phyloP scores from a whole-genome alignment of 176 grass and related monocot genomes.

The Triticum monococcum region DNA sequence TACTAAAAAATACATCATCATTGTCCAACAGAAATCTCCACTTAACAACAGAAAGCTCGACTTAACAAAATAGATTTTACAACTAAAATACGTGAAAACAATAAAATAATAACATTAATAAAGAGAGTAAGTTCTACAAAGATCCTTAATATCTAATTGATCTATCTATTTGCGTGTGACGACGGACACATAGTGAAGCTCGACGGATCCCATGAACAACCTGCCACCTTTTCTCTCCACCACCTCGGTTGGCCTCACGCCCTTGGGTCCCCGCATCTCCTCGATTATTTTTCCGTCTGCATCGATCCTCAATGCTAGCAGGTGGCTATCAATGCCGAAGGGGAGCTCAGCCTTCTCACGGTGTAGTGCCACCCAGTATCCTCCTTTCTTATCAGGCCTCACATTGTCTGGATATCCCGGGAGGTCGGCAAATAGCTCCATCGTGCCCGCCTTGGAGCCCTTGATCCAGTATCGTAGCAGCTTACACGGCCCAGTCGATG shows the following conservation, averaged over 20 bases:
- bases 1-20: too few relatives aligned
- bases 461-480: slow-evolving; percentile 29
- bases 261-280: background rate
- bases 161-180: background rate
- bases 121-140: background rate
- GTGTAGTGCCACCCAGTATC: slow-evolving; percentile 30
- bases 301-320: background rate
- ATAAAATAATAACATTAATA: background rate
- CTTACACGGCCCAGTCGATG: background rate
- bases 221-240: background rate
- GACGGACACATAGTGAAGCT: background rate
- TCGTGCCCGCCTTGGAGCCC: background rate
- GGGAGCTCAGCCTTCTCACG: background rate
- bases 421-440: slow-evolving; percentile 17
- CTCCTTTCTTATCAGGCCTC: slow-evolving; percentile 2
- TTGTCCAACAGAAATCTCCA: too few relatives aligned
- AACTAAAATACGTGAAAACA: too few relatives aligned
- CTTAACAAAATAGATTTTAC: too few relatives aligned
- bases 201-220: background rate
- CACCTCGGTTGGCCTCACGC: background rate
- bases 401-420: slow-evolving; percentile 45
- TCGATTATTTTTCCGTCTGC: background rate
- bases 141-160: background rate
- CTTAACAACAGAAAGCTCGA: too few relatives aligned
- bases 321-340: background rate